A percentile compares a stretch with the other conserved stretches of the same genome.
Evolutionary conservation across 2,329 filamentous ascomycete genomes (phyloP).

Genomic region (Fonsecaea pugnacius): DNA sequence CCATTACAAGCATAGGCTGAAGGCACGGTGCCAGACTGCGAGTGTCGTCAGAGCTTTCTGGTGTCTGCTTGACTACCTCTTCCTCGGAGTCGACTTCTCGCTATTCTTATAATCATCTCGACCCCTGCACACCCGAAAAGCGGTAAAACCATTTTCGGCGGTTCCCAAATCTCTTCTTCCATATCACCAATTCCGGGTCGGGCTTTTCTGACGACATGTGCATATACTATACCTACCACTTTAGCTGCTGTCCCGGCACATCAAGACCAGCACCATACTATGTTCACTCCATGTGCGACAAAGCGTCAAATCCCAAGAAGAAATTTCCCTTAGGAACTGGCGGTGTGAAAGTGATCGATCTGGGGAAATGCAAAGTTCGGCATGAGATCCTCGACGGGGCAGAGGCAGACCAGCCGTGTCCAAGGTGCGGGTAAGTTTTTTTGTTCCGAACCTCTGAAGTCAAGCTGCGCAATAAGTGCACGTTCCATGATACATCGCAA

Average conservation of each 20-base stretch:
- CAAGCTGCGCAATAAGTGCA: not conserved
- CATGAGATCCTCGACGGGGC: constrained; percentile 37
- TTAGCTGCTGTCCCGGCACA: constrained; percentile 37
- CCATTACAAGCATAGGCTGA: not conserved
- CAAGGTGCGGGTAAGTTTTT: constrained; percentile 35
- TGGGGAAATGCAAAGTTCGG: constrained; percentile 34
- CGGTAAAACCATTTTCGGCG: not conserved
- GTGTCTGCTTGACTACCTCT: not conserved
- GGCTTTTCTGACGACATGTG: constrained; percentile 28
- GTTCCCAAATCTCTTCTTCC: not conserved
- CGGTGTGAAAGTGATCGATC: constrained; percentile 8
- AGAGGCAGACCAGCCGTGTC: constrained; percentile 36
- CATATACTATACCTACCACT: constrained; percentile 38
- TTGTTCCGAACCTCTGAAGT: not conserved
- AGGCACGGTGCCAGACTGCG: not conserved
- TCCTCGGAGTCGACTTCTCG: not conserved
- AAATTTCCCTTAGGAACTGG: constrained; percentile 1
- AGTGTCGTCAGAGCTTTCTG: not conserved
- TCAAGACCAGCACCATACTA: constrained; percentile 37
- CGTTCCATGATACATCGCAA: not conserved
- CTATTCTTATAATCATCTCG: not conserved
- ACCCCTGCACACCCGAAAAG: not conserved
- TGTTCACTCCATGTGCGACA: constrained; percentile 35
- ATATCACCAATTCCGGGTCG: not conserved
- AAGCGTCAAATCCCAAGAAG: constrained; percentile 27